Evolutionary conservation across 345 rosid genomes (phyloP).

Genomic region (Salix koriyanagi): DNA sequence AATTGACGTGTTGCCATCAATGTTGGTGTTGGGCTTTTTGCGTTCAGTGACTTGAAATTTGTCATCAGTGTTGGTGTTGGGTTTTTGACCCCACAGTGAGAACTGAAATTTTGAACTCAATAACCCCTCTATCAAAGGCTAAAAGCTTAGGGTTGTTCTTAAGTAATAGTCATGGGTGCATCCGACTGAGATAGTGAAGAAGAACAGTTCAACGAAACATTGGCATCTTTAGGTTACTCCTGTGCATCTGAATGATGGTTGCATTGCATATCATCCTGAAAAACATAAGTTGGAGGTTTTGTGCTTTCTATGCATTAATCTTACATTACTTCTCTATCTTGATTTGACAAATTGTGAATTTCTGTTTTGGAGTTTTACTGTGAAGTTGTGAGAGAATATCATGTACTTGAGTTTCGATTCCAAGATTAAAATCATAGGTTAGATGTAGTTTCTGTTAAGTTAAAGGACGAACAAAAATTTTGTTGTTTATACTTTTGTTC

Average conservation of each 20-base stretch:
- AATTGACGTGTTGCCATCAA: background rate
- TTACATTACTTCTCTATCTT: background rate
- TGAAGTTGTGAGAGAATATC: background rate
- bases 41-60: background rate
- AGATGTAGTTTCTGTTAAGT: background rate
- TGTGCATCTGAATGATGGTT: background rate
- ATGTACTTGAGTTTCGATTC: background rate
- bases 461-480: background rate
- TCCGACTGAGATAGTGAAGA: background rate
- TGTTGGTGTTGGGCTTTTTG: background rate
- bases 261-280: background rate
- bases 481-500: background rate
- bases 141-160: background rate
- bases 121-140: background rate
- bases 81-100: background rate
- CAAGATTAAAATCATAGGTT: background rate
- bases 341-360: background rate
- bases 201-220: too few relatives aligned
- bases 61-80: background rate
- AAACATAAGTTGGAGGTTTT: background rate
- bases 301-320: background rate
- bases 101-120: background rate
- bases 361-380: background rate
- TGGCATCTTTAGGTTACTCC: background rate
- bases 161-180: background rate